Evolutionary conservation across 345 rosid genomes (phyloP), one percentile per base, ranked within the genome.

Genomic region (Euphorbia tirucalli): DNA sequence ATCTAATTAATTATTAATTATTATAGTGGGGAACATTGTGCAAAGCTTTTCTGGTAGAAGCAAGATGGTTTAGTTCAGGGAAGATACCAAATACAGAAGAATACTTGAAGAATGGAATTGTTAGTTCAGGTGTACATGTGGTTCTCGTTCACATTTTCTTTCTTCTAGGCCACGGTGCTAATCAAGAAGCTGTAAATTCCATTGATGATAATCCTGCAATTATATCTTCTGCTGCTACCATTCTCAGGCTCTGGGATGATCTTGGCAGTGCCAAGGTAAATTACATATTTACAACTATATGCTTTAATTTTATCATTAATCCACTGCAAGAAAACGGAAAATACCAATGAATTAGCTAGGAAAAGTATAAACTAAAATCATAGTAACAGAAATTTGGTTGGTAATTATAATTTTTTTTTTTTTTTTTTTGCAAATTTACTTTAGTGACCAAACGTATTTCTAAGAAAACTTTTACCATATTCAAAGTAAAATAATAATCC

Each of bases 21-120:
- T 18, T 21, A 52, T 84, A 86, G 96, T 90, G 92, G 92, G 69
- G 32, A 54, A 77, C 56, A 25, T 79, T 90, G 75, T 79, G 84
- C 76, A 69, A 73, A 10, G 90, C 93, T 52, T 88, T 87, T 70
- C 70, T 87, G 61, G 83, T 81, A 0, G 93, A 90, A 78, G 91
- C 89, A 28, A 79, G 49, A 71, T 90, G 93, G 93, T 86, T 84
- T 69, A 27, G 57, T 14, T 79, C 74, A 0, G 85, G 83, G 41
- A 48, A 80, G 15, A 48, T 67, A 49, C 89, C 87, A 10, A 58
- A 48, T 0, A 54, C 81, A 0, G 68, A 86, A 22, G 89, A 90
- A 69, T 90, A 87, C 74, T 57, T 90, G 79, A 52, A 74, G 71
- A 90, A 86, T 77, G 93, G 82, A 19, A 77, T 85, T 7, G 62